These are phyloP conservation scores for Cyberlindnera amylophila DNA, from an alignment of 805 yeast species.

Conservation along the genomic window DNA sequence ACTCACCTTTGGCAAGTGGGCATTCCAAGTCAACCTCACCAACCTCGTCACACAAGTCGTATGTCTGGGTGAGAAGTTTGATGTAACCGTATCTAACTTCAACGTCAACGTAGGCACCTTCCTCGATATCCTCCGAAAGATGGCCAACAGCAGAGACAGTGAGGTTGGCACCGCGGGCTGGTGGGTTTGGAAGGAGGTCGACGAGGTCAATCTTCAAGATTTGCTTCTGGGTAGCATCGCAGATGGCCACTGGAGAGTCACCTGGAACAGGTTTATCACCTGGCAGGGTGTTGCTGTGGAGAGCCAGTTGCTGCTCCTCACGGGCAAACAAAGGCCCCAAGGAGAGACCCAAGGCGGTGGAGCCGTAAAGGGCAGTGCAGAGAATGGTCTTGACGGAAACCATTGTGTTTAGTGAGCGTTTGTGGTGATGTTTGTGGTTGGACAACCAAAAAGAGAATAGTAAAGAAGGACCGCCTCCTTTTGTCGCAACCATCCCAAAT, in stretches of 20 bases:
- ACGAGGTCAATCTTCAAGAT: conserved; percentile 58
- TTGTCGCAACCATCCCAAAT: background rate
- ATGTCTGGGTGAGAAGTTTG: conserved; percentile 81
- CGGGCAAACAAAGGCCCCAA: conserved; percentile 15
- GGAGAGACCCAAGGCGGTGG: conserved; percentile 2
- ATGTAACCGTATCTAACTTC: conserved; percentile 92
- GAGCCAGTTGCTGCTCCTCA: conserved; percentile 19
- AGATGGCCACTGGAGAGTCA: conserved; percentile 75
- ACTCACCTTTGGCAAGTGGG: conserved; percentile 71
- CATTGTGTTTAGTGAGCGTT: conserved; percentile 5
- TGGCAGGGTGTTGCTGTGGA: conserved; percentile 27
- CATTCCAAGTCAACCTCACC: conserved; percentile 81
- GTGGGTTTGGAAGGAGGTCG: conserved; percentile 79
- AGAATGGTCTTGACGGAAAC: conserved; percentile 13
- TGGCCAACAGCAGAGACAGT: conserved; percentile 74
- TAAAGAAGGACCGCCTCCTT: background rate
- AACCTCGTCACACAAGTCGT: conserved; percentile 86
- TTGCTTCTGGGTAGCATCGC: conserved; percentile 67
- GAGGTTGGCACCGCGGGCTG: conserved; percentile 77
- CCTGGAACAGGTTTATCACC: conserved; percentile 78
- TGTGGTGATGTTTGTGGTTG: background rate
- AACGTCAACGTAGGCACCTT: conserved; percentile 93
- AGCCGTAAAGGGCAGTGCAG: conserved; percentile 6
- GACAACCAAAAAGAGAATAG: background rate
- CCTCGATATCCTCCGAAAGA: conserved; percentile 51